Conservation (phyloP, 805 yeast species). For the Komagataella phaffii region DNA sequence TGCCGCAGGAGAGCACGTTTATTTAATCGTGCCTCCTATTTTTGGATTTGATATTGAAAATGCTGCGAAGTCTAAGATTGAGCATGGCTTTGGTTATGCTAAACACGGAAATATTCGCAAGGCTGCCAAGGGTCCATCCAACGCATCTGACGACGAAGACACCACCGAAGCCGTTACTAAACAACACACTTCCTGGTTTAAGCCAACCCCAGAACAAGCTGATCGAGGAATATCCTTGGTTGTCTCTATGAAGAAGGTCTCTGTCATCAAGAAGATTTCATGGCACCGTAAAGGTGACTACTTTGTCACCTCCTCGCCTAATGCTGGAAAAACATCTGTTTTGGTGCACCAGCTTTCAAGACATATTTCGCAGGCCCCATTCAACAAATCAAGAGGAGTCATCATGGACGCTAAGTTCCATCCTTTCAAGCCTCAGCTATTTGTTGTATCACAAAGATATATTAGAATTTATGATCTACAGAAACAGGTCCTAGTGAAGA, state of each 20-base stretch:
- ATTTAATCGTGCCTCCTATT: slow-evolving; percentile 77
- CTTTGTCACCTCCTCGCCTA: slow-evolving; percentile 94
- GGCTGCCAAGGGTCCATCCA: slow-evolving; percentile 26
- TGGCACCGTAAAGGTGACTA: slow-evolving; percentile 99
- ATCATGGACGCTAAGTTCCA: slow-evolving; percentile 95
- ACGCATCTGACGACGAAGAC: slow-evolving; percentile 16
- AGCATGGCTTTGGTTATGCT: slow-evolving; percentile 85
- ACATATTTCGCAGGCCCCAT: slow-evolving; percentile 92
- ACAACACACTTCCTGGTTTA: slow-evolving; percentile 69
- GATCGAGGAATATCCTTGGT: slow-evolving; percentile 59
- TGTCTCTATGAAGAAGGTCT: slow-evolving; percentile 35
- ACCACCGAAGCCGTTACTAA: slow-evolving; percentile 18
- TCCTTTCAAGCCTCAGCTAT: slow-evolving; percentile 87
- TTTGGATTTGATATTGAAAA: slow-evolving; percentile 84
- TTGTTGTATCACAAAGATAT: slow-evolving; percentile 89
- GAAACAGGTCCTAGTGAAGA: slow-evolving; percentile 71
- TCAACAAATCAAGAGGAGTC: slow-evolving; percentile 83
- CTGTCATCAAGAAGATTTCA: slow-evolving; percentile 57
- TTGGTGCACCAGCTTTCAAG: slow-evolving; percentile 89
- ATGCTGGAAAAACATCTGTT: slow-evolving; percentile 77
- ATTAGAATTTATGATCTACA: slow-evolving; percentile 84
- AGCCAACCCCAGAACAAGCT: slow-evolving; percentile 54
- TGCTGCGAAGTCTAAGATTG: slow-evolving; percentile 62
- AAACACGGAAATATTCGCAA: slow-evolving; percentile 21
- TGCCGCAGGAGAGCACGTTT: slow-evolving; percentile 69